Evolutionary conservation across 2,329 filamentous ascomycete species (phyloP).

Genomic region (Drechslerella dactyloides): DNA sequence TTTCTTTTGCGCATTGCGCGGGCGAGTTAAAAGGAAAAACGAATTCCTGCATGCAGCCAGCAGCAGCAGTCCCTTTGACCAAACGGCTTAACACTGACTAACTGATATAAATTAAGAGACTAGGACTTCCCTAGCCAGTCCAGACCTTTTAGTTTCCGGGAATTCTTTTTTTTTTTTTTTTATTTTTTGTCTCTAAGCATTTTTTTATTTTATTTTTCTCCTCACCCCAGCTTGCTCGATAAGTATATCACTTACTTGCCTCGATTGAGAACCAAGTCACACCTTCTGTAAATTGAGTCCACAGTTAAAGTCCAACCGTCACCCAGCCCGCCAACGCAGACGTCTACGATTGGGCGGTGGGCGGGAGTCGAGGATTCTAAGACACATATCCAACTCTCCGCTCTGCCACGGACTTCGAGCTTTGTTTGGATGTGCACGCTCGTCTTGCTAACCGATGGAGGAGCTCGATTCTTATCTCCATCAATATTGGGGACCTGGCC

Average conservation of each 20-base stretch:
- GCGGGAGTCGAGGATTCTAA: constrained; percentile 48
- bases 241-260: too few relatives aligned
- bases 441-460: constrained; percentile 44
- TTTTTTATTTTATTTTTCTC: too few relatives aligned
- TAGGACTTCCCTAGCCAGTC: constrained; percentile 7
- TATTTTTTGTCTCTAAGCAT: background rate
- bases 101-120: constrained; percentile 9
- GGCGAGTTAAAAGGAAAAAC: constrained; percentile 3
- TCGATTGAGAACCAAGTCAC: too few relatives aligned
- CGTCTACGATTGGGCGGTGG: constrained; percentile 47
- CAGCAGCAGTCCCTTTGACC: background rate
- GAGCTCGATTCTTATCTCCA: constrained; percentile 51
- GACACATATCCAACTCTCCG: constrained; percentile 49
- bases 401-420: constrained; percentile 45
- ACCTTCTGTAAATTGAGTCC: too few relatives aligned
- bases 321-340: constrained; percentile 37
- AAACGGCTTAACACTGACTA: constrained; percentile 5
- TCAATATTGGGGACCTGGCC: constrained; percentile 39
- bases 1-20: constrained; percentile 7
- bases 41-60: constrained; percentile 8
- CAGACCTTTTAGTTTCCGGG: constrained; percentile 1
- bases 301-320: background rate
- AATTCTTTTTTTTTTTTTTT: constrained; percentile 5
- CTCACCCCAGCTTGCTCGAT: too few relatives aligned
- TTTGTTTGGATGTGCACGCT: constrained; percentile 48